Base-by-base conservation (phyloP, 805 yeast genomes). In the Pichia kluyveri region DNA sequence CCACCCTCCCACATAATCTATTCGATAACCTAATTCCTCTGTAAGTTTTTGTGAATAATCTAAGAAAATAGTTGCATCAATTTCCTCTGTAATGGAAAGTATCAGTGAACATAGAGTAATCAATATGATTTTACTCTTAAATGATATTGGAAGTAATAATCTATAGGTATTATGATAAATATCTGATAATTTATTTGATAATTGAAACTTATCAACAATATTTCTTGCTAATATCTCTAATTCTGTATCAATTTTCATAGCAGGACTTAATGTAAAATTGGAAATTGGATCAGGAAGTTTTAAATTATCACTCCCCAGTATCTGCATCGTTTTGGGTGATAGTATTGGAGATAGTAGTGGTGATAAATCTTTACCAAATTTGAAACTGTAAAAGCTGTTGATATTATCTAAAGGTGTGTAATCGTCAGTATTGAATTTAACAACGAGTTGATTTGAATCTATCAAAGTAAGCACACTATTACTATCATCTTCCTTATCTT, bases 21-120 rank as follows among this genome's bases (percentile, higher is more conserved):
- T 39, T 23, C 37, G 36, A 11, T 26, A 23, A 17, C 19, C 41
- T 23, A 43, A 41, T 15, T 41, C 34, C 28, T 45, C 46, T 10
- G 17, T 34, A 7, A 34, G 12, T 15, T 34, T 34, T 34, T 34
- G 37, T 14, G 37, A 34, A 8, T 34, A 14, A 34, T 34, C 17
- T 14, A 34, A 34, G 18, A 34, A 34, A 14, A 34, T 15, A 3
- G 37, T 14, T 9, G 37, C n/a, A 15, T 34, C 37, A 17, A 32
- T 31, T 27, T 51, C 56, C 8, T 46, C 41, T 7, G 42, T 42
- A 6, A 43, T 18, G 5, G 54, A 18, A 12, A 55, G 18, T 8
- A 53, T 15, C 54, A 57, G 51, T 8, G 55, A 49, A 44, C 59
- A 48, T 8, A 52, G 36, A 4, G 55, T 52, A 38, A 48, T 50